Percentiles rank a stretch among this genome's conserved stretches.
Evolutionary conservation across 2,329 filamentous ascomycete genomes (phyloP).

Genomic region (Penicillium italicum): DNA sequence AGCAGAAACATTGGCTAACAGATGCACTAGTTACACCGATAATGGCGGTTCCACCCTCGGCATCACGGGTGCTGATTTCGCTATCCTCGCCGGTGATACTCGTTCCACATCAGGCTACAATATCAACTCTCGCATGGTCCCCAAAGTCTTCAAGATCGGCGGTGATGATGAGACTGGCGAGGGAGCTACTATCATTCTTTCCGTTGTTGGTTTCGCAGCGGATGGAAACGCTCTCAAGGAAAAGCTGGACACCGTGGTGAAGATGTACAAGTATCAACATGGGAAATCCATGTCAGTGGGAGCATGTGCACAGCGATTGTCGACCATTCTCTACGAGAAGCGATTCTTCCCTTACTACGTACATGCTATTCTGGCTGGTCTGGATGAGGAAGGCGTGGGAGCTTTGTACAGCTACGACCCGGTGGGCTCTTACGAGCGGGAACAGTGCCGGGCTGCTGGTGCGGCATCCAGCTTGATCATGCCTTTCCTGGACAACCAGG

Average conservation of each 20-base stretch:
- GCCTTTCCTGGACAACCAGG: conserved; percentile 98
- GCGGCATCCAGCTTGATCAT: conserved; percentile 93
- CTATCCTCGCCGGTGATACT: conserved; percentile 95
- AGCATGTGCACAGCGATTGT: conserved; percentile 90
- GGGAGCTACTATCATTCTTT: conserved; percentile 81
- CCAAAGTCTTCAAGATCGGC: conserved; percentile 96
- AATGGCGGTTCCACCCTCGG: conserved; percentile 96
- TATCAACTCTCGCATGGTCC: conserved; percentile 94
- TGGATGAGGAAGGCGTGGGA: conserved; percentile 92
- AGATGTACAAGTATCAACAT: conserved; percentile 98
- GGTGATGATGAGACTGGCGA: conserved; percentile 82
- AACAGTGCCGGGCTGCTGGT: conserved; percentile 91
- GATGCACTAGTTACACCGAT: conserved; percentile 70
- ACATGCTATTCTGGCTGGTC: conserved; percentile 84
- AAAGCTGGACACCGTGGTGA: conserved; percentile 88
- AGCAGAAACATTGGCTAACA: conserved; percentile 10
- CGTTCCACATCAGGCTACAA: conserved; percentile 94
- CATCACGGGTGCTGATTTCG: conserved; percentile 89
- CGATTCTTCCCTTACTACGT: conserved; percentile 99
- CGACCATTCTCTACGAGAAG: conserved; percentile 94
- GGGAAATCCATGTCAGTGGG: conserved; percentile 93
- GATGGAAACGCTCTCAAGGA: conserved; percentile 93
- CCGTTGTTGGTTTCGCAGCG: conserved; percentile 92
- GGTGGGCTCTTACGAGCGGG: conserved; percentile 94
- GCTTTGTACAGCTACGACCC: conserved; percentile 97